Evolutionary conservation across 2,329 filamentous ascomycete genomes (phyloP).

Genomic region (Aspergillus pseudotamarii): DNA sequence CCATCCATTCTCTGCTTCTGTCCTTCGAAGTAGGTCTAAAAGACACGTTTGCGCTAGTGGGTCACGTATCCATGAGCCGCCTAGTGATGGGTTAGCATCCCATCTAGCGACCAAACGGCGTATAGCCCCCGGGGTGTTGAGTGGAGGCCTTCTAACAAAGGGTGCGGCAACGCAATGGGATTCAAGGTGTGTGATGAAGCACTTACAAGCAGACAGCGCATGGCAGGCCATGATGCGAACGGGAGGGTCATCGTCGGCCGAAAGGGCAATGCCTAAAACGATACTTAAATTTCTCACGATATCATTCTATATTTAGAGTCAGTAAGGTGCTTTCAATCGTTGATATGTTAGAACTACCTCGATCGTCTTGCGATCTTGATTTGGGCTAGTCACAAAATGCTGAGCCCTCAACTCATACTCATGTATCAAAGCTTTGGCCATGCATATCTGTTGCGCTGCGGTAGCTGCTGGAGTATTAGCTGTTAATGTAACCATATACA

Average conservation of each 20-base stretch:
- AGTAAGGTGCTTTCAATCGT: slow-evolving; percentile 12
- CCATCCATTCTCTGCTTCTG: slow-evolving; percentile 27
- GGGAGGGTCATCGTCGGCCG: slow-evolving; percentile 36
- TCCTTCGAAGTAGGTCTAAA: slow-evolving; percentile 25
- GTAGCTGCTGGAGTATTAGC: slow-evolving; percentile 25
- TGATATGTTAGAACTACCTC: slow-evolving; percentile 25
- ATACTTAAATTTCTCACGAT: slow-evolving; percentile 32
- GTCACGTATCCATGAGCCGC: slow-evolving; percentile 35
- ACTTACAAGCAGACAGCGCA: slow-evolving; percentile 36
- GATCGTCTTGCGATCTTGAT: slow-evolving; percentile 19
- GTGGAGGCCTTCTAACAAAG: not conserved
- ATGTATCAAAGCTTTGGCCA: slow-evolving; percentile 34
- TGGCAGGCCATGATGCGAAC: slow-evolving; percentile 38
- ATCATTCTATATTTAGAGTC: slow-evolving; percentile 23
- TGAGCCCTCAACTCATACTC: slow-evolving; percentile 26
- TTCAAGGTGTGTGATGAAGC: not conserved
- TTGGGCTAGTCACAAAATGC: slow-evolving; percentile 10
- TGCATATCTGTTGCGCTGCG: slow-evolving; percentile 37
- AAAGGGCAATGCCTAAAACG: slow-evolving; percentile 38
- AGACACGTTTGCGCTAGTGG: slow-evolving; percentile 27
- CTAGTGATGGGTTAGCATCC: slow-evolving; percentile 15
- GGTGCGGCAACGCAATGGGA: not conserved
- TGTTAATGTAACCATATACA: not conserved
- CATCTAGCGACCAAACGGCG: not conserved
- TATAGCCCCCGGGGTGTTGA: not conserved